A percentile compares a stretch with the other conserved stretches of the same genome.
phyloP scores from a whole-genome alignment of 1,284 basidiomycete genomes.

The Cryptococcus sp. region DNA sequence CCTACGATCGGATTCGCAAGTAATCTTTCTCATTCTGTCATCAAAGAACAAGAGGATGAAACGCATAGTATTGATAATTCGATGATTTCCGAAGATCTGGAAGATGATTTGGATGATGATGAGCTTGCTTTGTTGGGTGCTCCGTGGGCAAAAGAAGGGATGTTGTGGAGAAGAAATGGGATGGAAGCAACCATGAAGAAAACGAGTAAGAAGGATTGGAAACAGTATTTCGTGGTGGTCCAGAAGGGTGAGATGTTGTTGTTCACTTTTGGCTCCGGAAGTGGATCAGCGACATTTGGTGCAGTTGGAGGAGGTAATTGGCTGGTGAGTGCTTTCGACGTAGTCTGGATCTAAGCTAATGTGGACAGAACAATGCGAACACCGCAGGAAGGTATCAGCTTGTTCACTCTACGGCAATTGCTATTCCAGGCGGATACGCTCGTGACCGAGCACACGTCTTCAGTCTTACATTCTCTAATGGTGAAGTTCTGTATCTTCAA shows the following conservation, averaged over 20 bases:
- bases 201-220: conserved; percentile 56
- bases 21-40: conserved; percentile 92
- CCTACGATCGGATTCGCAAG: conserved; percentile 90
- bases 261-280: conserved; percentile 77
- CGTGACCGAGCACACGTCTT: conserved; percentile 86
- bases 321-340: conserved; percentile 61
- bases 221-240: conserved; percentile 92
- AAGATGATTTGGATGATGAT: conserved; percentile 72
- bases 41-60: conserved; percentile 92
- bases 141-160: conserved; percentile 98
- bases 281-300: conserved; percentile 44
- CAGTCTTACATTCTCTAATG: conserved; percentile 83
- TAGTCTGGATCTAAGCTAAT: not conserved
- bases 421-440: conserved; percentile 82
- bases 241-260: conserved; percentile 88
- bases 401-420: conserved; percentile 80
- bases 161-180: conserved; percentile 74
- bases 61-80: conserved; percentile 61
- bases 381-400: conserved; percentile 74
- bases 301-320: conserved; percentile 93
- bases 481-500: conserved; percentile 92
- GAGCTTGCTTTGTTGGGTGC: conserved; percentile 89
- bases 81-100: conserved; percentile 51
- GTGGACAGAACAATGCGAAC: conserved; percentile 67
- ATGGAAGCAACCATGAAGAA: conserved; percentile 66